Evolutionary conservation across 495 filamentous ascomycete genomes (phyloP), one percentile per base, ranked within the genome.

Genomic region (Glarea lozoyensis): DNA sequence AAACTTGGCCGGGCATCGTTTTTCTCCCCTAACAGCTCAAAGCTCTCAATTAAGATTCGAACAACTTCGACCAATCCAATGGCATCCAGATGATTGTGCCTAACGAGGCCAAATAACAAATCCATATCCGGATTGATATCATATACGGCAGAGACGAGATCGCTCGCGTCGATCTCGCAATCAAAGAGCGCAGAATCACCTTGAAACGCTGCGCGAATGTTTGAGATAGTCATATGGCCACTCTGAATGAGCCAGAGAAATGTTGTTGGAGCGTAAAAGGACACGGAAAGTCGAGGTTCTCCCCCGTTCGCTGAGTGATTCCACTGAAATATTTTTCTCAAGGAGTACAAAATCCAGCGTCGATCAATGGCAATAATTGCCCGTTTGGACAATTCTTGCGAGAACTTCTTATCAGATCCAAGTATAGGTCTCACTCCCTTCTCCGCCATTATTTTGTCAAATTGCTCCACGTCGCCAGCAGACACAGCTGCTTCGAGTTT

Each of bases 61-160:
- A 77, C 61, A 5, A 66, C 62, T 12, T 63, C 43, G 1, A 75
- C 60, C 4, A 77, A 50, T 37, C 75, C 73, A 1, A 56, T 45
- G 11, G 70, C 56, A 1, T 62, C 65, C 10, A 75, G 57, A 32
- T 63, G 65, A 5, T 68, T 77, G 0, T 61, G 62, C 5, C 61
- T 63, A 12, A 88, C 57, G 18, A 82, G 68, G 40, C 60, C 63
- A 23, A 76, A 64, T 16, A 86, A 62, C 4, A 76, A 60, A 36
- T 76, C 68, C 50, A 84, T 60, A 0, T 78, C 75, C 5, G 72
- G 63, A 55, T 86, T 81, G 1, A 72, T 63, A 24, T 80, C 65
- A 4, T 72, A 69, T 16, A 88, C 54, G 23, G 78, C 68, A 23
- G 69, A 59, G 1, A 78, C 66, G 15, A 86, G 67, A 21, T 81